These are phyloP conservation scores for Akanthomyces muscarius DNA, from an alignment of 2,329 filamentous ascomycete species.

Conservation along the genomic window DNA sequence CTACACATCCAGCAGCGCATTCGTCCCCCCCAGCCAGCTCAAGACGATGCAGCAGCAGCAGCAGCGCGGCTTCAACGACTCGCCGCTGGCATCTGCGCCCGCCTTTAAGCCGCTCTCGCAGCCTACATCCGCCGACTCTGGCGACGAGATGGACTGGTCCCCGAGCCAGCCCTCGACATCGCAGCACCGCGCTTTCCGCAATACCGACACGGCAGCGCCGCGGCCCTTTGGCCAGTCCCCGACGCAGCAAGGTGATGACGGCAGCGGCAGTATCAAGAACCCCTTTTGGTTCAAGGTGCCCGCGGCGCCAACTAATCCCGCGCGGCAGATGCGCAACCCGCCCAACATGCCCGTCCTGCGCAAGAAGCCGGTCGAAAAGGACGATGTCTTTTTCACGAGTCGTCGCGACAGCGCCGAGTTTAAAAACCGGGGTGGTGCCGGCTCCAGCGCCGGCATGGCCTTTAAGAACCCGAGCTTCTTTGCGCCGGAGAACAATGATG, in stretches of 20 bases:
- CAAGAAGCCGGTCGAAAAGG: constrained; percentile 41
- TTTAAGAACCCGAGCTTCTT: constrained; percentile 62
- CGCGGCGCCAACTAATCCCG: constrained; percentile 62
- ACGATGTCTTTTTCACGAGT: constrained; percentile 49
- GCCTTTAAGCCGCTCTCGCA: constrained; percentile 19
- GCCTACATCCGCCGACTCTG: constrained; percentile 32
- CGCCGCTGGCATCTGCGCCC: neutral
- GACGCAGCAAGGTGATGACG: constrained; percentile 27
- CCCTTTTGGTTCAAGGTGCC: constrained; percentile 70
- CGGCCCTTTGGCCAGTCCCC: constrained; percentile 45
- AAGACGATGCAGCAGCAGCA: constrained; percentile 23
- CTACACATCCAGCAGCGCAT: constrained; percentile 6
- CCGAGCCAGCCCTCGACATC: constrained; percentile 46
- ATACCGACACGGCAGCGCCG: constrained; percentile 32
- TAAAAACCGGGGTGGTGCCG: neutral
- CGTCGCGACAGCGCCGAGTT: constrained; percentile 20
- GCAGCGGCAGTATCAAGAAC: constrained; percentile 36
- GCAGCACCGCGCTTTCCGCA: constrained; percentile 51
- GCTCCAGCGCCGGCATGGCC: constrained; percentile 29
- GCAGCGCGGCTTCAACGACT: constrained; percentile 1
- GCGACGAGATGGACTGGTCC: constrained; percentile 71
- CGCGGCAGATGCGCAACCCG: constrained; percentile 59
- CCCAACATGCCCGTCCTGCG: constrained; percentile 51
- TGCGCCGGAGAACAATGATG: constrained; percentile 43
- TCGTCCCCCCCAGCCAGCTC: constrained; percentile 12